Evolutionary conservation across 495 filamentous ascomycete species (phyloP), one percentile per base, ranked within the genome.

Genomic region (Lasiosphaeria ovina): DNA sequence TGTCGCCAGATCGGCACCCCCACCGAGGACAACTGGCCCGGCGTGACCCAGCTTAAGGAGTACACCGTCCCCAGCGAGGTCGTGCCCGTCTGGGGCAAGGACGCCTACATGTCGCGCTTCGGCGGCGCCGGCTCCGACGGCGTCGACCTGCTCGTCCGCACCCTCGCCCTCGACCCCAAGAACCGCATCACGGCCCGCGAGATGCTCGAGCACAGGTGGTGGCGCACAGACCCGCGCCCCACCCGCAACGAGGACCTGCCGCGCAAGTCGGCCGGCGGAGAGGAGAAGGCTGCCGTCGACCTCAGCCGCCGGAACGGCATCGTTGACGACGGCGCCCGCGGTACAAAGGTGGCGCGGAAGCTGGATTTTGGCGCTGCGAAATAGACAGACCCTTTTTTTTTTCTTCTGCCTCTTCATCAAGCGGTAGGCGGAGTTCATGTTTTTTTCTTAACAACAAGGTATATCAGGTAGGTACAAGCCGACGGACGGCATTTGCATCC

Each of bases 11-110:
- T 98, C 61, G 95, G 95, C 31, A 96, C 92, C 0, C 94, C 94
- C 4, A 93, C 87, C 1, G 95, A 99, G 71, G 89, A 91, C 6
- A 93, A 92, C 68, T 99, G 95, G 95, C 92, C 94, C 0, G 94
- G 93, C 9, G 94, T 98, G 4, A 86, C 87, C 3, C 83, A 82
- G 63, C 76, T 99, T 24, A 85, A 86, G n/a, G 86, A 86, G 57
- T 98, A 92, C 68, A 81, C 83, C 0, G 77, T 89, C 7, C 77
- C 84, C 8, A 84, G 85, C 55, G 78, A 85, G 7, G 57, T 78
- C 33, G 69, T 80, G 33, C 89, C 92, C 11, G 68, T 92, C 11
- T 80, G 82, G 55, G 85, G 85, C 12, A 81, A 81, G 56, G 86
- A 90, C 9, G 83, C 88, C 59, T 96, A 87, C 72, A 74, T 87